These are phyloP conservation scores for Austropuccinia psidii DNA, from an alignment of 1,284 basidiomycete genomes.

Conservation along the genomic window DNA sequence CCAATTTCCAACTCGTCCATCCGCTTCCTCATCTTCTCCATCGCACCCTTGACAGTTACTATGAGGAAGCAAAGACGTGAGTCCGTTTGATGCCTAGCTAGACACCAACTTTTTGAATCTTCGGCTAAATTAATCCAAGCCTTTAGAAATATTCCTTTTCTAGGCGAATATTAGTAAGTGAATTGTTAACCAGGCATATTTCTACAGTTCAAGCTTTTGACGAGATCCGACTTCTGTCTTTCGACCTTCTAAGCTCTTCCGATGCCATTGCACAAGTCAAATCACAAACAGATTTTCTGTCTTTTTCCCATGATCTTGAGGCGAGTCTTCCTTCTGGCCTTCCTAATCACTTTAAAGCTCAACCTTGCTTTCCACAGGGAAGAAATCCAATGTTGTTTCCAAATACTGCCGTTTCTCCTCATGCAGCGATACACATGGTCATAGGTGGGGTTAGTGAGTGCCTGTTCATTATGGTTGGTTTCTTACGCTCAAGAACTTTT, in stretches of 20 bases:
- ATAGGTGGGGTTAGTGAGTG: conserved; percentile 19
- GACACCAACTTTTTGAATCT: neutral
- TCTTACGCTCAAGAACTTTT: neutral
- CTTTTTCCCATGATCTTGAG: conserved; percentile 3
- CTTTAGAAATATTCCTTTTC: conserved; percentile 3
- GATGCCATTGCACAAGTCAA: neutral
- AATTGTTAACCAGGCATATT: neutral
- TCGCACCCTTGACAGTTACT: conserved; percentile 5
- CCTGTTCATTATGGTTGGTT: neutral
- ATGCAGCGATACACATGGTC: conserved; percentile 10
- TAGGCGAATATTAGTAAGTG: conserved; percentile 20
- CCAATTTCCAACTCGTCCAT: conserved; percentile 8
- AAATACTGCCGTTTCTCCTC: conserved; percentile 14
- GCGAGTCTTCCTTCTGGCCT: neutral
- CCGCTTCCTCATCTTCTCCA: conserved; percentile 17
- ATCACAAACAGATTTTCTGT: neutral
- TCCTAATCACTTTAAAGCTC: neutral
- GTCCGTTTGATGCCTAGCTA: neutral
- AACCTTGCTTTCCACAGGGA: neutral
- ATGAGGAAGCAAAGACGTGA: neutral
- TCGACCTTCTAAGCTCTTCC: neutral
- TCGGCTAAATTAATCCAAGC: neutral
- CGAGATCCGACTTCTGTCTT: too few species aligned
- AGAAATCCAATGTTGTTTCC: conserved; percentile 15
- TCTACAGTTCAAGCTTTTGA: too few species aligned